Base-by-base conservation (phyloP, 306 rosid genomes). In the Casuarina equisetifolia region DNA sequence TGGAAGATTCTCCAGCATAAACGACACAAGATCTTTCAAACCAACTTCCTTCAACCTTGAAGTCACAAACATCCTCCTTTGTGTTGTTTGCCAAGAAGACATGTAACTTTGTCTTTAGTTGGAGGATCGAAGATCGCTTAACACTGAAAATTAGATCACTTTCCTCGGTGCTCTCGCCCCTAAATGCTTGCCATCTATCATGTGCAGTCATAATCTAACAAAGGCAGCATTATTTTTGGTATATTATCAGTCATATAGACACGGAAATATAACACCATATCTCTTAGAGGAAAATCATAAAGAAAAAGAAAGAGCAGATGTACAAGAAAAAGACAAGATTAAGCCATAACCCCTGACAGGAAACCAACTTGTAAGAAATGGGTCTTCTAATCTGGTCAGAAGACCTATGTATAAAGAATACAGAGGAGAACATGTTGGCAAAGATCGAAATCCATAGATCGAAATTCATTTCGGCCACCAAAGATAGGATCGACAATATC, bases 1-100 rank as follows among this genome's bases (percentile, higher is more conserved):
- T 76, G 38, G 77, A 80, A 49, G 91, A 85, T 53, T 86, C 85
- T 62, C 92, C 91, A 10, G 84, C 95, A 80, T 88, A 78, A 69
- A 90, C 17, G 63, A 80, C 79, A 69, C 88, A 88, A 35, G 89
- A 83, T 62, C 84, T 70, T 44, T 90, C 91, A 4, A 64, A 73
- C 89, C 91, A 90, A 17, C 86, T 86, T 63, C 91, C 95, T 78
- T 86, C 79, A 1, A 90, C 78, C 79, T 44, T 85, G 78, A 78
- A 88, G 75, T 88, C 95, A 76, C 89, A 86, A 49, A 62, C 84
- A 19, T 82, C 1, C 76, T 90, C 92, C 57, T 38, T 52, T 25
- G 79, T 82, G 53, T 86, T 90, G 38, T 51, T 78, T 16, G 87
- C 95, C 77, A 88, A 82, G 91, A 90, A 90, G 73, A 90, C 92